A percentile compares a stretch with the other conserved stretches of the same genome.
phyloP scores from a whole-genome alignment of 1,284 basidiomycete genomes.

The Moniliella sp. region DNA sequence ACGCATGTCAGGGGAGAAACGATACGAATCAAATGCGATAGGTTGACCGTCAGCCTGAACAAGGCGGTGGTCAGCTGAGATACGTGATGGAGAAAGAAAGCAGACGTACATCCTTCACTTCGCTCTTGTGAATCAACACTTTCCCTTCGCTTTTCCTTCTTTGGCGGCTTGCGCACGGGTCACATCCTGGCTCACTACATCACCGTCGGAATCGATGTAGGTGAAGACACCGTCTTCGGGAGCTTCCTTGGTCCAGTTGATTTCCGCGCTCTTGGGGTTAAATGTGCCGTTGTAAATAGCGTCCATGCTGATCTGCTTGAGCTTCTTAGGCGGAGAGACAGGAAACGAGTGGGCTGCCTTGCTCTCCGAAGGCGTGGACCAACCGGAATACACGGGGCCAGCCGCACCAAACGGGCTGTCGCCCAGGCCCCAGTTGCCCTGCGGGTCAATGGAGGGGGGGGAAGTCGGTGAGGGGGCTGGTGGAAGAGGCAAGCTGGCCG shows the following conservation, averaged over 20 bases:
- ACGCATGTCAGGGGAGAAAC: constrained; percentile 12
- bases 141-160: constrained; percentile 16
- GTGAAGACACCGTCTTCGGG: constrained; percentile 24
- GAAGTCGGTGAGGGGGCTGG: not conserved
- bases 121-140: constrained; percentile 10
- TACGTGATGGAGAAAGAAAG: not conserved
- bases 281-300: constrained; percentile 13
- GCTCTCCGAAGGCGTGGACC: constrained; percentile 4
- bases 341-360: constrained; percentile 4
- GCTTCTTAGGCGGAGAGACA: constrained; percentile 4
- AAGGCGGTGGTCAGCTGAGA: constrained; percentile 1
- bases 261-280: not conserved
- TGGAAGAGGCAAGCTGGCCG: not conserved
- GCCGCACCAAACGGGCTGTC: too few relatives aligned
- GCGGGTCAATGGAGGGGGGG: not conserved
- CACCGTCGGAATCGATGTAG: constrained; percentile 10
- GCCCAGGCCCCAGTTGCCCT: not conserved
- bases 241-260: constrained; percentile 10
- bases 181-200: constrained; percentile 22
- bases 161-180: constrained; percentile 12
- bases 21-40: constrained; percentile 12
- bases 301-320: constrained; percentile 15
- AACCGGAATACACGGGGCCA: constrained; percentile 2
- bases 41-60: constrained; percentile 4
- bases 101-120: constrained; percentile 8